Percentiles rank a stretch among this genome's conserved stretches.
These are phyloP conservation scores for Salix koriyanagi DNA, from an alignment of 345 rosid genomes.

Conservation along the genomic window DNA sequence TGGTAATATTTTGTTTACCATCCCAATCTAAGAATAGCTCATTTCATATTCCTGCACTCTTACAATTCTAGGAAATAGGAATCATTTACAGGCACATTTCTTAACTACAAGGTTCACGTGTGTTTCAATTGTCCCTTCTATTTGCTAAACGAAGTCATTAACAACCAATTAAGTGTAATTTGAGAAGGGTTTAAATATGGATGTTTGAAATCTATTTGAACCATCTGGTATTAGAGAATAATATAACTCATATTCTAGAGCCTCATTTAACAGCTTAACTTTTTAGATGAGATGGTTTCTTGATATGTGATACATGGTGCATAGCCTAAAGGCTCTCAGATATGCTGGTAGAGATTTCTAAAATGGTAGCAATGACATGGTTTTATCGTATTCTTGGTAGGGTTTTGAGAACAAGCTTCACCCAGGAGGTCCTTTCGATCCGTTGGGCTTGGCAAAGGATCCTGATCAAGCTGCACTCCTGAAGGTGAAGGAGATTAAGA, in stretches of 20 bases:
- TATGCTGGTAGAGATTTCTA: background rate
- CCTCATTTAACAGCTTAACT: too few relatives aligned
- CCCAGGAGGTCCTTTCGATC: slow-evolving; percentile 97
- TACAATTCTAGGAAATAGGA: background rate
- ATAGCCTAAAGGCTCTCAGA: too few relatives aligned
- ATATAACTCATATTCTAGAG: too few relatives aligned
- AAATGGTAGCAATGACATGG: background rate
- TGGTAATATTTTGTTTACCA: slow-evolving; percentile 43
- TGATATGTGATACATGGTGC: background rate
- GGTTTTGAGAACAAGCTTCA: slow-evolving; percentile 94
- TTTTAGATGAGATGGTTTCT: too few relatives aligned
- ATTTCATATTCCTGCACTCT: background rate
- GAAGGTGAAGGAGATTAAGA: slow-evolving; percentile 95
- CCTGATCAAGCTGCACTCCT: slow-evolving; percentile 92
- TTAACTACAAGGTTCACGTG: background rate
- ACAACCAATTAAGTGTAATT: background rate
- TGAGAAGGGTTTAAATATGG: background rate
- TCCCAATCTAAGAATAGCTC: background rate
- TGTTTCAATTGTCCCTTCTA: background rate
- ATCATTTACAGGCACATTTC: background rate
- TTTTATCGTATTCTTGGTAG: slow-evolving; percentile 24
- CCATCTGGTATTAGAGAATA: too few relatives aligned
- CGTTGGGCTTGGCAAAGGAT: slow-evolving; percentile 85
- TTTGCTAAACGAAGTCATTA: too few relatives aligned
- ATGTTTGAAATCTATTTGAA: background rate